Percentiles rank a stretch among this genome's conserved stretches.
These are phyloP conservation scores for Musa itinerans DNA, from an alignment of 176 grass and related monocot species.

Conservation along the genomic window DNA sequence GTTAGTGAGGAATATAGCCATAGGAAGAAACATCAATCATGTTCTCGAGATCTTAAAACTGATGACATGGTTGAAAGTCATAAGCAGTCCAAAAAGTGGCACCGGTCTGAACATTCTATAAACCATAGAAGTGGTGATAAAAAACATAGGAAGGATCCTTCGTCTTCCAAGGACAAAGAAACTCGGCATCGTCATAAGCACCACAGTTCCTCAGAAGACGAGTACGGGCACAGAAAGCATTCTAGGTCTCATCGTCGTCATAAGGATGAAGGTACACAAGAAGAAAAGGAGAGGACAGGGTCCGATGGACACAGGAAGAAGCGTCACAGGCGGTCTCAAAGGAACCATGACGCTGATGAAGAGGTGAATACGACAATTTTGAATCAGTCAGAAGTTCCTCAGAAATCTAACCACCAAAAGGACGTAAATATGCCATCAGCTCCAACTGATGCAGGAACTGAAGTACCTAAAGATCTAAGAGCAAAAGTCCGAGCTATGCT, in stretches of 20 bases:
- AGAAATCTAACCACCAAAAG: background rate
- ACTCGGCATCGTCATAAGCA: slow-evolving; percentile 25
- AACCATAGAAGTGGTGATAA: slow-evolving; percentile 26
- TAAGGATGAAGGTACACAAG: slow-evolving; percentile 10
- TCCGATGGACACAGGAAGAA: slow-evolving; percentile 34
- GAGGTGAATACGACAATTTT: slow-evolving; percentile 14
- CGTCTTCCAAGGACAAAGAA: slow-evolving; percentile 29
- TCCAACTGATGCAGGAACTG: slow-evolving; percentile 30
- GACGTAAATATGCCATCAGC: slow-evolving; percentile 11
- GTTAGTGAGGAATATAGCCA: slow-evolving; percentile 26
- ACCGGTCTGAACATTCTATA: slow-evolving; percentile 44
- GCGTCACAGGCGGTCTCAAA: slow-evolving; percentile 33
- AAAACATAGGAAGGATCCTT: slow-evolving; percentile 33
- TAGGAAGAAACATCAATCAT: slow-evolving; percentile 28
- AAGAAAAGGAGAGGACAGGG: slow-evolving; percentile 22
- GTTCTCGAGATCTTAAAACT: slow-evolving; percentile 22
- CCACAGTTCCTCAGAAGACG: slow-evolving; percentile 50
- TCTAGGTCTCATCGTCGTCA: slow-evolving; percentile 27
- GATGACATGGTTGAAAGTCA: slow-evolving; percentile 30
- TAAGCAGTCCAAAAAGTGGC: slow-evolving; percentile 34
- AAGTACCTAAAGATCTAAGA: slow-evolving; percentile 55
- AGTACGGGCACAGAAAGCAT: slow-evolving; percentile 24
- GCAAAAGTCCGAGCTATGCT: slow-evolving; percentile 86
- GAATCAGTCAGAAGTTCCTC: slow-evolving; percentile 9
- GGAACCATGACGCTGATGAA: slow-evolving; percentile 19